Evolutionary conservation across 768 basidiomycete genomes (phyloP).

Genomic region (Butyriboletus loyo): DNA sequence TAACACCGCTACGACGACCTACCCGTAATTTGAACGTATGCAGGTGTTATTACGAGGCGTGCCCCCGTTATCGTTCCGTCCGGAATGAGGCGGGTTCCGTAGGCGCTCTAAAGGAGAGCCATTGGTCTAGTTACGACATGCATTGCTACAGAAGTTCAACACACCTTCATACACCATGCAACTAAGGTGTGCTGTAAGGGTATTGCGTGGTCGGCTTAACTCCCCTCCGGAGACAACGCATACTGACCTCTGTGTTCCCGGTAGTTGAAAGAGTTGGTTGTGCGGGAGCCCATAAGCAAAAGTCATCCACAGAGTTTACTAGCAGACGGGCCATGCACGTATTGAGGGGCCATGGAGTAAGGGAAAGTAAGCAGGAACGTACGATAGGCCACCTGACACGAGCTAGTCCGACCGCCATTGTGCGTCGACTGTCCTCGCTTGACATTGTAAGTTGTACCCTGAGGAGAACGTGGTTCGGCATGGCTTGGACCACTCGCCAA

Average conservation of each 20-base stretch:
- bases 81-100: slow-evolving; percentile 68
- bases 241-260: slow-evolving; percentile 57
- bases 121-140: neutral
- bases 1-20: slow-evolving; percentile 12
- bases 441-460: slow-evolving; percentile 43
- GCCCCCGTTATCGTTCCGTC: slow-evolving; percentile 66
- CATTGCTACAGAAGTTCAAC: slow-evolving; percentile 3
- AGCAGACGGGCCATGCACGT: neutral
- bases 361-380: slow-evolving; percentile 20
- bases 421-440: slow-evolving; percentile 62
- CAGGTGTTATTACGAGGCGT: slow-evolving; percentile 70
- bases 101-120: slow-evolving; percentile 40
- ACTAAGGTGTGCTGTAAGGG: slow-evolving; percentile 43
- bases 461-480: slow-evolving; percentile 48
- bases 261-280: slow-evolving; percentile 51
- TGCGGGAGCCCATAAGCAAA: slow-evolving; percentile 53
- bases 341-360: neutral
- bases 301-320: slow-evolving; percentile 60
- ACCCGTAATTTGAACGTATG: slow-evolving; percentile 72
- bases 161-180: slow-evolving; percentile 50
- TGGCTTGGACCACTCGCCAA: slow-evolving; percentile 24
- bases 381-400: slow-evolving; percentile 69
- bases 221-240: slow-evolving; percentile 3
- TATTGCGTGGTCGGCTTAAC: slow-evolving; percentile 13
- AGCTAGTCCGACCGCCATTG: slow-evolving; percentile 58